These are phyloP conservation scores for Talaromyces sp. DNA, from an alignment of 2,329 filamentous ascomycete species.

Conservation along the genomic window DNA sequence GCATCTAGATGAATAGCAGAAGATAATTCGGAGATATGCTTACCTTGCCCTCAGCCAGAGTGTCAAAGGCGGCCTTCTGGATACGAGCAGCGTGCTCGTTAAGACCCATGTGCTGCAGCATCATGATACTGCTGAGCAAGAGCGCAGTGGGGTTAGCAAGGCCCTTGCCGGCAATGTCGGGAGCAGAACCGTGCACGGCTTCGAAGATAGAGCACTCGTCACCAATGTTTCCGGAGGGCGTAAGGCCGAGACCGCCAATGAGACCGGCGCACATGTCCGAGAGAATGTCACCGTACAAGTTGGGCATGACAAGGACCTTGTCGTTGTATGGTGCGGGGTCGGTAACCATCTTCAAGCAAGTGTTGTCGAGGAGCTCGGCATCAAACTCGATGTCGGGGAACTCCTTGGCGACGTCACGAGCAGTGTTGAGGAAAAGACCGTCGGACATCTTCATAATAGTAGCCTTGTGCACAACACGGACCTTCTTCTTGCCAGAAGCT, in stretches of 20 bases:
- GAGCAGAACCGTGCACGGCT: conserved; percentile 94
- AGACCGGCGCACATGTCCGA: conserved; percentile 99
- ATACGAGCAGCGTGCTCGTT: conserved; percentile 79
- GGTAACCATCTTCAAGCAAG: conserved; percentile 97
- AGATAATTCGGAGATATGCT: conserved; percentile 15
- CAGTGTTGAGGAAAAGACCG: conserved; percentile 91
- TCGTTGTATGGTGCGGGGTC: conserved; percentile 97
- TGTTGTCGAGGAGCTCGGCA: conserved; percentile 97
- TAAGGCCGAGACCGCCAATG: conserved; percentile 94
- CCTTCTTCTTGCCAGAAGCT: conserved; percentile 90
- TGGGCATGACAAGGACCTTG: conserved; percentile 96
- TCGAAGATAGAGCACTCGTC: conserved; percentile 99
- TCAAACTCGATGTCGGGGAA: conserved; percentile 96
- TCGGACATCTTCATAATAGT: conserved; percentile 99
- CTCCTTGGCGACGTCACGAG: conserved; percentile 82
- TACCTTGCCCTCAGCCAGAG: conserved; percentile 90
- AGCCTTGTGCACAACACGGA: conserved; percentile 97
- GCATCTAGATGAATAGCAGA: conserved; percentile 11
- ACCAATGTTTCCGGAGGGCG: conserved; percentile 96
- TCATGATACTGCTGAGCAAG: conserved; percentile 96
- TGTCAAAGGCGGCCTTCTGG: conserved; percentile 91
- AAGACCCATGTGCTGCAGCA: conserved; percentile 97
- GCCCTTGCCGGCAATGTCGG: conserved; percentile 92
- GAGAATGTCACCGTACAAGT: conserved; percentile 98
- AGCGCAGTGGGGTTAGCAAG: conserved; percentile 97